Base-by-base conservation (phyloP, 2,329 filamentous ascomycete species). In the Trichophyton mentagrophytes region DNA sequence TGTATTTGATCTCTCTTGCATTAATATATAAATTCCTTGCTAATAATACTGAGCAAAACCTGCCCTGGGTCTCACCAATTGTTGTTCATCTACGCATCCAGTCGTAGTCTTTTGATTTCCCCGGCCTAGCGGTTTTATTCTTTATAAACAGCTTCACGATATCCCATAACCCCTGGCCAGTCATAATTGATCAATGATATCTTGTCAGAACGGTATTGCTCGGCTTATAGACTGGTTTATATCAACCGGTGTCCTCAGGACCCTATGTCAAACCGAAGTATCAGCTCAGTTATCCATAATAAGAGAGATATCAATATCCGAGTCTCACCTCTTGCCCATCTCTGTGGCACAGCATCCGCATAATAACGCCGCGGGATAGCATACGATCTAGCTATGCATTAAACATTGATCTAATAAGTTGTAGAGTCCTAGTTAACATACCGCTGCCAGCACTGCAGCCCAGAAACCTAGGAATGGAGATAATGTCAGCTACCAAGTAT, bases 271-370 rank as follows among this genome's bases (percentile, higher is more conserved):
- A 11, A 1, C 27, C 49, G 6, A 7, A 30, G 27, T 30, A 30
- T 53, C 22, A 53, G 22, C 27, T n/a, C n/a, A 13, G 11, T 5
- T 15, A 6, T 15, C 4, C 40, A n/a, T 44, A 44, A 2, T 7
- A n/a, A 44, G 6, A 7, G 11, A n/a, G 13, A 6, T 8, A 44
- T n/a, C 27, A 30, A 33, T 3, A 13, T 25, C 3, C 22, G 53
- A 38, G 27, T 72, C 75, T 66, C 71, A 82, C 80, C 76, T 76
- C 67, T 80, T 80, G 27, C 80, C 80, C 0, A 72, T 73, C 66
- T 82, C 74, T 1, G 80, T 82, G 47, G 76, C 74, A 64, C 79
- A 80, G 67, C 80, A 82, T 15, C 80, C 79, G 69, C 80, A 82
- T 55, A 83, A 74, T 20, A 83, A 69, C 0, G 79, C 77, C 2